These are phyloP conservation scores for Chlorella sp. DNA, from an alignment of 139 green algal species.

Conservation along the genomic window DNA sequence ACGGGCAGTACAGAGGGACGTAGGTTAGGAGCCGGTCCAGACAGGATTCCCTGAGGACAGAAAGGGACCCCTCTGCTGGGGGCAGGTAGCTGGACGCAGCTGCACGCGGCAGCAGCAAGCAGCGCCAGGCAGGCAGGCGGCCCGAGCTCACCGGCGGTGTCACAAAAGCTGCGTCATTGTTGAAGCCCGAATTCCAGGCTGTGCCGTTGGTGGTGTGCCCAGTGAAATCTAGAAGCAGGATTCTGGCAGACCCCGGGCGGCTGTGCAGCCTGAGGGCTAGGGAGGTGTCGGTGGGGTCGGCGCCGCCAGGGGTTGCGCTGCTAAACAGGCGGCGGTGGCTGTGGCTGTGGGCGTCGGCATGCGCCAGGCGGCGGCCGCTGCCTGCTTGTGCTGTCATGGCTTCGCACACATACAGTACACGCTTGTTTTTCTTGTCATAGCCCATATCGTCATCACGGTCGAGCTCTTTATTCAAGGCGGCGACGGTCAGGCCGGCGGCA, in stretches of 20 bases:
- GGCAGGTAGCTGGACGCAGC: too few relatives aligned
- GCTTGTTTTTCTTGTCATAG: background rate
- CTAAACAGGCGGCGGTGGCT: background rate
- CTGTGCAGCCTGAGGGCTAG: background rate
- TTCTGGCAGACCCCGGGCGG: background rate
- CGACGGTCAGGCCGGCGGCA: background rate
- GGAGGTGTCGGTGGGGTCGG: background rate
- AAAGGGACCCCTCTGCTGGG: too few relatives aligned
- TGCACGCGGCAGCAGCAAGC: too few relatives aligned
- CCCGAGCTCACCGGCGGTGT: background rate
- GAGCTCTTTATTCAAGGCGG: background rate
- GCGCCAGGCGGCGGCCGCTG: too few relatives aligned
- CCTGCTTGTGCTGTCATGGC: too few relatives aligned
- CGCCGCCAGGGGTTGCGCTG: background rate
- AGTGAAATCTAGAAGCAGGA: background rate
- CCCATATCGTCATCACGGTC: background rate
- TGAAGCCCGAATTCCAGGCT: background rate
- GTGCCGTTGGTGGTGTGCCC: background rate
- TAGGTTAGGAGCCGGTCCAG: too few relatives aligned
- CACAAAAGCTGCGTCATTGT: background rate
- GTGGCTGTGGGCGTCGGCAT: background rate
- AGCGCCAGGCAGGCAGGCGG: too few relatives aligned
- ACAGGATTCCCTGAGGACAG: too few relatives aligned
- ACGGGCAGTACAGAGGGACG: too few relatives aligned
- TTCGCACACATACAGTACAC: too few relatives aligned